Evolutionary conservation across 257 asterid species (phyloP), one percentile per base, ranked within the genome.

Genomic region (Lycium barbarum): DNA sequence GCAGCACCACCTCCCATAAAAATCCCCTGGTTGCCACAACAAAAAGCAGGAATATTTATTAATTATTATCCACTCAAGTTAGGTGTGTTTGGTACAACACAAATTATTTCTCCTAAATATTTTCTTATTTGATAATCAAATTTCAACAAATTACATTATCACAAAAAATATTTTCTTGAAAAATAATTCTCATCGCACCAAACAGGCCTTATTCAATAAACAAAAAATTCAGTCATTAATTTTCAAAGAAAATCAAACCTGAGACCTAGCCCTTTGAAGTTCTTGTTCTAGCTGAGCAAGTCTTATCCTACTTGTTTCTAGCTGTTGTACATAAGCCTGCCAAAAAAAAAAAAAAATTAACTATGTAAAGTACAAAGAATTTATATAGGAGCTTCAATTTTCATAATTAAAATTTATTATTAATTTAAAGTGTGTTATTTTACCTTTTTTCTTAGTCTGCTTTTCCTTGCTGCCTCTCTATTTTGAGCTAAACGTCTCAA

Each of bases 321-420:
- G 93, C 90, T 96, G 99, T 84, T 96, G 98, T 67, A 96, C 99
- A 87, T 96, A 96, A 79, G 97, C 98, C 99, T 96, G 94, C 80
- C 45, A 40, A 40, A 3, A 84, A 53, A 17, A 84, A 53, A 17
- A 49, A 58, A 33, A n/a, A 20, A 3, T 3, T 22, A 2, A 45
- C 8, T 8, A 62, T 74, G 9, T 1, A 6, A 62, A 67, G 67
- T 26, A 80, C 14, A 79, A 11, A 20, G 81, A 26, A 26, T 26
- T 26, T 26, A 26, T 26, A 26, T 26, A 26, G 33, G 33, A 26
- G 33, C 33, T 26, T 26, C 33, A 26, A 26, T 26, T 26, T 26
- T 1, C 33, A 26, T 26, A 26, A 1, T 26, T 26, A 40, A 13
- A 59, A 63, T 7, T 70, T 47, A 11, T 40, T 26, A 2, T 83